Evolutionary conservation across 2,329 filamentous ascomycete genomes (phyloP), one percentile per base, ranked within the genome.

Genomic region (Phyllosticta citrichinensis): DNA sequence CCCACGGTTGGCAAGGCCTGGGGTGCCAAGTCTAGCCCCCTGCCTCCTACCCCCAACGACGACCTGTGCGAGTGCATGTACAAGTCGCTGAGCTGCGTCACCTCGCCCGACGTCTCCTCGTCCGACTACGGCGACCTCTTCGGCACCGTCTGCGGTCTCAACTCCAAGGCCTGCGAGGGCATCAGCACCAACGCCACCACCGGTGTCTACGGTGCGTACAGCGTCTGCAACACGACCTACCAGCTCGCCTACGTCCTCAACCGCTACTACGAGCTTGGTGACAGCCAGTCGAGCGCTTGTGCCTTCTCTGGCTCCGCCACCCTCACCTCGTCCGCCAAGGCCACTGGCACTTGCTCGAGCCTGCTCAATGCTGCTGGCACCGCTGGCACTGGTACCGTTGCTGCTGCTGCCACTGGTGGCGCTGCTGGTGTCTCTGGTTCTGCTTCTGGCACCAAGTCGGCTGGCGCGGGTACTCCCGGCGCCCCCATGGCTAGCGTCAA

Each of bases 21-120:
- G 93, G 78, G 81, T 66, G 88, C 89, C 58, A 80, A 82, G 58
- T 73, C 77, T 64, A 79, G 81, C 52, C 79, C 77, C 62, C 89
- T 99, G 35, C 94, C 94, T 27, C 93, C 92, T 10, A 83, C 83
- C 11, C 91, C 92, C 65, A 90, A 97, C 77, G 71, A 83, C 54
- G 70, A 84, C 53, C 85, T 96, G 55, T 99, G 94, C 82, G 75
- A 80, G 62, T 99, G 94, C 83, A 96, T 96, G 89, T 82, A 83
- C 73, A 79, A 83, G 65, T 85, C 84, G 53, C 78, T 96, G 62
- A 77, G 79, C 62, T 99, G 94, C 77, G 81, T 82, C 27, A 84
- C 91, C 63, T 78, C 82, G 54, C 74, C 80, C 55, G 66, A 69
- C 61, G 76, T 91, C 24, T 77, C 81, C 65, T 72, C 77, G 56